phyloP scores from a whole-genome alignment of 2,329 filamentous ascomycete species.

The Trichoderma atrobrunneum region DNA sequence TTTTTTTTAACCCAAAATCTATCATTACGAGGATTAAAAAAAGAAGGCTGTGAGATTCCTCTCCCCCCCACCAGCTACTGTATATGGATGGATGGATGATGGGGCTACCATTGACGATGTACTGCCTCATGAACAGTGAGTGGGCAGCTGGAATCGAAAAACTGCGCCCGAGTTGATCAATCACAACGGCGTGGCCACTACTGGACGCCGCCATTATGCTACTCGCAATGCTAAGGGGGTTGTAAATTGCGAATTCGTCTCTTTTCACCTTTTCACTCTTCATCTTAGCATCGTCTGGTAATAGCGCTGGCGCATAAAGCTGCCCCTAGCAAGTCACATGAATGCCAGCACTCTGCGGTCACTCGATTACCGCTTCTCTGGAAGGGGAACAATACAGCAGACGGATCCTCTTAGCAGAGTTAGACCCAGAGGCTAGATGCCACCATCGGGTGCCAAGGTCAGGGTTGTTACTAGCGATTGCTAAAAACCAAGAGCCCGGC shows the following conservation, averaged over 20 bases:
- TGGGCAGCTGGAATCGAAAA: neutral
- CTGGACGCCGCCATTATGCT: neutral
- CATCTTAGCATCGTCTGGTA: neutral
- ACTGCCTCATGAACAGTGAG: neutral
- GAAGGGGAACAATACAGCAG: neutral
- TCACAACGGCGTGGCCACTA: neutral
- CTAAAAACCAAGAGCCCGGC: neutral
- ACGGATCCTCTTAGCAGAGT: conserved; percentile 12
- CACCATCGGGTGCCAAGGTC: neutral
- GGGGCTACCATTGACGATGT: neutral
- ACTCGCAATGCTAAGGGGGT: neutral
- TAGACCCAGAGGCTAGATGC: conserved; percentile 8
- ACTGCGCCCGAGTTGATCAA: neutral
- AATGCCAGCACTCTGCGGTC: conserved; percentile 2
- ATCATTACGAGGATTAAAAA: neutral
- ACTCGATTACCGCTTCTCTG: conserved; percentile 8
- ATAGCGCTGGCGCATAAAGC: conserved; percentile 7
- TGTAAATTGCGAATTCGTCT: neutral
- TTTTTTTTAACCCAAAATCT: neutral
- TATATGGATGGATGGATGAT: neutral
- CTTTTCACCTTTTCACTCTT: neutral
- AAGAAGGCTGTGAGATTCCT: neutral
- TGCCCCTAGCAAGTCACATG: conserved; percentile 15
- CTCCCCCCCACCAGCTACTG: neutral
- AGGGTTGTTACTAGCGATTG: neutral